Percentiles rank a stretch among this genome's conserved stretches.
Evolutionary conservation across 169 alveolate genomes (phyloP).

Genomic region (Neospora caninum): DNA sequence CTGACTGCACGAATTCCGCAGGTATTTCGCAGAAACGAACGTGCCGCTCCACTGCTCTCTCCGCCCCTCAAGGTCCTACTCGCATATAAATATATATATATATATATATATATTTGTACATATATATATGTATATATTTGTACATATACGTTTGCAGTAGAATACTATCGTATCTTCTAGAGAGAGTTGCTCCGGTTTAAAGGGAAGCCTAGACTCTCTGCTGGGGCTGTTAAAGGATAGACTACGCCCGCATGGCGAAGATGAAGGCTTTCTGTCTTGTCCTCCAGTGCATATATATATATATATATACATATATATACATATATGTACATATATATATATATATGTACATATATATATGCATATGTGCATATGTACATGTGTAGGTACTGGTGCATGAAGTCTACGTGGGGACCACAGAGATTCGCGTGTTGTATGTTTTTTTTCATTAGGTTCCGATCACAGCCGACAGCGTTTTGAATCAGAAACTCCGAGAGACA

Average conservation of each 20-base stretch:
- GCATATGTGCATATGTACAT: background rate
- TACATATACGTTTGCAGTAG: too few relatives aligned
- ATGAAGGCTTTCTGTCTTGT: too few relatives aligned
- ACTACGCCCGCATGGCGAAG: too few relatives aligned
- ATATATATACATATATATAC: background rate
- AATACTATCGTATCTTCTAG: too few relatives aligned
- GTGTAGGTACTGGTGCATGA: background rate
- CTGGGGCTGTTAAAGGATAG: too few relatives aligned
- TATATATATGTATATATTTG: background rate
- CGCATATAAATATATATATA: background rate
- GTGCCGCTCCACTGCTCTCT: background rate
- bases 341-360: background rate
- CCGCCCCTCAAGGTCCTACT: background rate
- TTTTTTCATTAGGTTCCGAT: conserved; percentile 74
- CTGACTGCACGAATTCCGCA: conserved; percentile 88
- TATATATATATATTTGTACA: background rate
- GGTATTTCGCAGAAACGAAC: too few relatives aligned
- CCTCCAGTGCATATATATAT: background rate
- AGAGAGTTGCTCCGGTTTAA: too few relatives aligned
- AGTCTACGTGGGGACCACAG: background rate
- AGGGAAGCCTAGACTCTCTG: too few relatives aligned
- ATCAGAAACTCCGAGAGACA: conserved; percentile 78
- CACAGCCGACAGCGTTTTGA: conserved; percentile 80
- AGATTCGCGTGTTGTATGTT: too few relatives aligned
- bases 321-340: background rate